Conservation (phyloP, 768 basidiomycete genomes). For the Saitozyma podzolica region DNA sequence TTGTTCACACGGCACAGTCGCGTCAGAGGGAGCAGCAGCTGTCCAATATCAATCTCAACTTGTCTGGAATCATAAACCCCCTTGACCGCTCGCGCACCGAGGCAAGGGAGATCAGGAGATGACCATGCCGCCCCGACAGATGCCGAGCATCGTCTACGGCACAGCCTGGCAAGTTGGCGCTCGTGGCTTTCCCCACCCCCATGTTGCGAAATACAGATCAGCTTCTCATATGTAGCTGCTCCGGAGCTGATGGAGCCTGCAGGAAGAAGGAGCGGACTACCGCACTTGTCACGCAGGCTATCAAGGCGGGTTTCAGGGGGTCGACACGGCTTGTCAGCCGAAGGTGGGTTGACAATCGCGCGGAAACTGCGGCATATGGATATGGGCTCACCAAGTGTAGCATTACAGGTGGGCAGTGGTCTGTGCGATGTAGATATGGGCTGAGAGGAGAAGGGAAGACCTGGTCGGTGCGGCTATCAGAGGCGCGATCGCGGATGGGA, state of each 20-base stretch:
- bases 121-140: slow-evolving; percentile 5
- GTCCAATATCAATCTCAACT: too few species aligned
- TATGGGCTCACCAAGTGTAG: slow-evolving; percentile 34
- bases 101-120: not conserved
- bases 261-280: slow-evolving; percentile 79
- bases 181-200: not conserved
- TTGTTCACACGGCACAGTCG: too few species aligned
- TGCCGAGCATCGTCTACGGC: slow-evolving; percentile 55
- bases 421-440: not conserved
- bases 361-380: slow-evolving; percentile 62
- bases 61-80: too few species aligned
- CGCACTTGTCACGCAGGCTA: slow-evolving; percentile 67
- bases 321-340: slow-evolving; percentile 70
- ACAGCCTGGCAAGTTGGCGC: slow-evolving; percentile 53
- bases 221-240: not conserved
- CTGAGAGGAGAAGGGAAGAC: slow-evolving; percentile 61
- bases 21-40: too few species aligned
- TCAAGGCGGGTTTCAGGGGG: slow-evolving; percentile 72
- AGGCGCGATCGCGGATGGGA: slow-evolving; percentile 60
- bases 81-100: too few species aligned
- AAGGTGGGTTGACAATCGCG: slow-evolving; percentile 58
- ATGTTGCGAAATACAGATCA: not conserved
- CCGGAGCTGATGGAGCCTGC: not conserved
- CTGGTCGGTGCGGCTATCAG: slow-evolving; percentile 74
- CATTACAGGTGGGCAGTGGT: slow-evolving; percentile 33